A percentile compares a stretch with the other conserved stretches of the same genome.
phyloP scores from a whole-genome alignment of 2,329 filamentous ascomycete genomes.

The Diaporthe nobilis region DNA sequence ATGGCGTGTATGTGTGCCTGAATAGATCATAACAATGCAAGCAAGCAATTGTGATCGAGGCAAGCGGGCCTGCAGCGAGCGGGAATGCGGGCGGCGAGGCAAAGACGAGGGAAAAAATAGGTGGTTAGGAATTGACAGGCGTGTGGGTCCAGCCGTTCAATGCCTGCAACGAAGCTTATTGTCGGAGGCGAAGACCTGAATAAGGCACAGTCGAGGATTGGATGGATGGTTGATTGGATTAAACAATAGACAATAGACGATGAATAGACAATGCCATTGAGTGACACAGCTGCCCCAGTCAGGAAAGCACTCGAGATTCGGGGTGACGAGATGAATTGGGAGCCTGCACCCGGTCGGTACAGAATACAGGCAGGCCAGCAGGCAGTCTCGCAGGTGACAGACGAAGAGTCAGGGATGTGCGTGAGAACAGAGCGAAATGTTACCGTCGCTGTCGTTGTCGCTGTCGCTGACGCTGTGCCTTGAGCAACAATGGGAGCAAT shows the following conservation, averaged over 20 bases:
- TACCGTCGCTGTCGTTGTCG: background rate
- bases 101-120: constrained; percentile 21
- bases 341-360: background rate
- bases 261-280: constrained; percentile 16
- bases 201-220: background rate
- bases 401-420: background rate
- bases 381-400: background rate
- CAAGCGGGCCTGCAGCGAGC: background rate
- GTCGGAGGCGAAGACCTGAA: constrained; percentile 10
- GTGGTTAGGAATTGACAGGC: constrained; percentile 35
- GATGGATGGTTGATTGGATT: background rate
- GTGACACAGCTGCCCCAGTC: background rate
- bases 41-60: constrained; percentile 11
- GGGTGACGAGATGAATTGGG: background rate
- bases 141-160: constrained; percentile 27
- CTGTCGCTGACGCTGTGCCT: background rate
- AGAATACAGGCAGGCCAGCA: background rate
- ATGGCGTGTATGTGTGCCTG: background rate
- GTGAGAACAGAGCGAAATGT: background rate
- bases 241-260: constrained; percentile 22
- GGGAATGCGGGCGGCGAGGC: constrained; percentile 13
- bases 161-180: constrained; percentile 29
- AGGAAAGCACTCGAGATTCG: background rate
- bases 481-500: background rate
- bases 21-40: constrained; percentile 23